These are phyloP conservation scores for Solanum virginianum DNA, from an alignment of 257 asterid genomes.

Conservation along the genomic window DNA sequence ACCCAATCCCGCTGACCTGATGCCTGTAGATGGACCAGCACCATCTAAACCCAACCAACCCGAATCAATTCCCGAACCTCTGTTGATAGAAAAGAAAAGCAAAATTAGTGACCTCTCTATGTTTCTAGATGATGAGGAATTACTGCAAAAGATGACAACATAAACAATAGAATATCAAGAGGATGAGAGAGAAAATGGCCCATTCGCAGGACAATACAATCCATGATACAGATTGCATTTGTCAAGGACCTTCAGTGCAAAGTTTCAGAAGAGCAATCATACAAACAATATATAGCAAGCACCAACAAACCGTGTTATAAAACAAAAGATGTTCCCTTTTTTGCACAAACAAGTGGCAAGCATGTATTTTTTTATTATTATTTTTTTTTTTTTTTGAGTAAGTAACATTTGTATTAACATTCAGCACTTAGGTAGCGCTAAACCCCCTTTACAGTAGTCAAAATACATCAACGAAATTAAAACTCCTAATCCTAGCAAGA, in stretches of 20 bases:
- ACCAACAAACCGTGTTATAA: not conserved
- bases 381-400: no score
- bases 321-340: not conserved
- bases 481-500: no score
- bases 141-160: not conserved
- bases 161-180: not conserved
- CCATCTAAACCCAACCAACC: conserved; percentile 67
- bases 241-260: not conserved
- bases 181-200: not conserved
- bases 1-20: conserved; percentile 39
- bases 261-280: not conserved
- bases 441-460: no score
- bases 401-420: no score
- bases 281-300: not conserved
- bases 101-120: not conserved
- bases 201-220: not conserved
- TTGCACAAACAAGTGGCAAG: not conserved
- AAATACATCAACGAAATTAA: no score
- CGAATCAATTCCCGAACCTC: conserved; percentile 50
- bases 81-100: not conserved
- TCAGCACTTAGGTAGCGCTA: no score
- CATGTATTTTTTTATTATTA: not conserved
- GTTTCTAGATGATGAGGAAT: not conserved
- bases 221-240: not conserved
- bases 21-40: conserved; percentile 27